phyloP scores from a whole-genome alignment of 2,329 filamentous ascomycete species.

The Penicillium crustosum region DNA sequence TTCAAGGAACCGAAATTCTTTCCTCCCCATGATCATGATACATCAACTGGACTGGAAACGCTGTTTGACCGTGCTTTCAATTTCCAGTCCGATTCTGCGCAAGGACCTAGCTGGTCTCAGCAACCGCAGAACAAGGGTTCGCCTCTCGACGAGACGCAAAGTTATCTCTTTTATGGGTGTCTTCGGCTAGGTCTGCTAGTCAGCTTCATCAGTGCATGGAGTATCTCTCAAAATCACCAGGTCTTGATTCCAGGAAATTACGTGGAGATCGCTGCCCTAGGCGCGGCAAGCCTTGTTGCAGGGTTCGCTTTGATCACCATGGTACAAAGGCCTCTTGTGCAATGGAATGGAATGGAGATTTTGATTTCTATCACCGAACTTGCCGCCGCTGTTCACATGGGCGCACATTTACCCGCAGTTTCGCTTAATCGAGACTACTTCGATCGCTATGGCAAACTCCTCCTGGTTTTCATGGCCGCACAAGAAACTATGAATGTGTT shows the following conservation, averaged over 20 bases:
- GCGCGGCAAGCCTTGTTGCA: slow-evolving; percentile 41
- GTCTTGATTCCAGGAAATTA: slow-evolving; percentile 38
- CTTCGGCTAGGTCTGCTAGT: slow-evolving; percentile 33
- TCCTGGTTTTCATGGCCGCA: slow-evolving; percentile 41
- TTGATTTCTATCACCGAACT: slow-evolving; percentile 41
- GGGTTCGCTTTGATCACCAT: slow-evolving; percentile 43
- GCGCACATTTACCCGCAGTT: slow-evolving; percentile 34
- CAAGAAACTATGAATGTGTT: slow-evolving; percentile 40
- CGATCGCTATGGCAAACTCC: slow-evolving; percentile 40
- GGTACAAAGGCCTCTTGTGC: slow-evolving; percentile 37
- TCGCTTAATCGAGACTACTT: slow-evolving; percentile 36
- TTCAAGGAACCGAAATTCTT: slow-evolving; percentile 51
- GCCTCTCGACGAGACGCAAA: slow-evolving; percentile 13
- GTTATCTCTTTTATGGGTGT: slow-evolving; percentile 28
- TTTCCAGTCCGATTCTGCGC: slow-evolving; percentile 33
- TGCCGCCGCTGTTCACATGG: slow-evolving; percentile 40
- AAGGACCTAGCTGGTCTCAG: slow-evolving; percentile 22
- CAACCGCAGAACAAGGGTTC: slow-evolving; percentile 8
- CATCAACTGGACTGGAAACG: slow-evolving; percentile 48
- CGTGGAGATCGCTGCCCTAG: slow-evolving; percentile 40
- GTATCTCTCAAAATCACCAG: slow-evolving; percentile 32
- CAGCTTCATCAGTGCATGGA: slow-evolving; percentile 34
- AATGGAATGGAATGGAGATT: slow-evolving; percentile 43
- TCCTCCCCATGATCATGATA: slow-evolving; percentile 40
- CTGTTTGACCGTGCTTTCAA: slow-evolving; percentile 49